A percentile compares a stretch with the other conserved stretches of the same genome.
Conservation (phyloP, 2,329 filamentous ascomycete genomes). For the Xylariaceae sp. region DNA sequence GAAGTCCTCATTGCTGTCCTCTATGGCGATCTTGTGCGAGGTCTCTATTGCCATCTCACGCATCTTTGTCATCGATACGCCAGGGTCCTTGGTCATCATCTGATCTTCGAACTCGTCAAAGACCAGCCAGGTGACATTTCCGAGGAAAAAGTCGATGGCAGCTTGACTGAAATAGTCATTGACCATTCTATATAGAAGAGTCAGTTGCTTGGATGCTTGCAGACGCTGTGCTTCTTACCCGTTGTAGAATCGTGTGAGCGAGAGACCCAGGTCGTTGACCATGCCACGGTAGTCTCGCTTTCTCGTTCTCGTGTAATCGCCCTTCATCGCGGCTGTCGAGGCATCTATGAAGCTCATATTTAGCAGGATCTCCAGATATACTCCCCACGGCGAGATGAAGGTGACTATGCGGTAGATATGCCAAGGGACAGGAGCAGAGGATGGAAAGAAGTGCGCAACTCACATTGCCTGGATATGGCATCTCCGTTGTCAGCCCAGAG, state of each 20-base stretch:
- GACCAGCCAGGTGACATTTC: conserved; percentile 74
- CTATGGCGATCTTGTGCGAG: conserved; percentile 78
- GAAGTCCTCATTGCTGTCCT: conserved; percentile 75
- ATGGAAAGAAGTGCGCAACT: conserved; percentile 8
- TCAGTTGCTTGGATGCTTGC: conserved; percentile 4
- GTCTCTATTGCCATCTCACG: conserved; percentile 85
- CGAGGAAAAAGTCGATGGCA: conserved; percentile 87
- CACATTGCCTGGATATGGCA: conserved; percentile 80
- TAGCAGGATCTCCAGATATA: too few relatives aligned
- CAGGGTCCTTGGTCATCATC: conserved; percentile 89
- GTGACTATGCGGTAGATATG: too few relatives aligned
- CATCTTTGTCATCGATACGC: conserved; percentile 76
- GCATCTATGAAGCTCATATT: conserved; percentile 44
- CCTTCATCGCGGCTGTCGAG: conserved; percentile 90
- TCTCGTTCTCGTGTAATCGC: conserved; percentile 86
- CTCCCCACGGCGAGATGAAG: too few relatives aligned
- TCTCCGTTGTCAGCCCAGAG: conserved; percentile 98
- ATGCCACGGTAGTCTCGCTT: conserved; percentile 89
- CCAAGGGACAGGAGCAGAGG: background rate
- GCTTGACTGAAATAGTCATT: conserved; percentile 97
- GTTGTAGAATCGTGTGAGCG: conserved; percentile 67
- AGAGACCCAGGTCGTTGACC: conserved; percentile 83
- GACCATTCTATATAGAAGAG: conserved; percentile 61
- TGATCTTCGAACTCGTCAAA: conserved; percentile 93
- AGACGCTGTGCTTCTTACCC: conserved; percentile 44